phyloP scores from a whole-genome alignment of 1,284 basidiomycete species.

The Coniophora puteana region DNA sequence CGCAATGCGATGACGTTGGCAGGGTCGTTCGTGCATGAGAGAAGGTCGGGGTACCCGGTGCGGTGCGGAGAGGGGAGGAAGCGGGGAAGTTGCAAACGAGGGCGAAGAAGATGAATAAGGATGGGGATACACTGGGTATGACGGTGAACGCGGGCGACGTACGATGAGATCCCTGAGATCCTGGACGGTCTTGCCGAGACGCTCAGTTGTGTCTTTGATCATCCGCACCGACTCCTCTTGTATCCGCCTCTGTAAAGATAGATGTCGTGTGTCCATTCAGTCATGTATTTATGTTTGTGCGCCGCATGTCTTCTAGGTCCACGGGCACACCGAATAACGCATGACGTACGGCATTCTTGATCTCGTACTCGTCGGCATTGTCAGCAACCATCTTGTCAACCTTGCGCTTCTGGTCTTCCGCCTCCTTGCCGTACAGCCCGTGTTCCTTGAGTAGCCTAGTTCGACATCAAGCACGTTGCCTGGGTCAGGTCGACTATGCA shows the following conservation, averaged over 20 bases:
- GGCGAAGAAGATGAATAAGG: conserved; percentile 5
- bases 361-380: conserved; percentile 71
- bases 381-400: conserved; percentile 62
- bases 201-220: conserved; percentile 63
- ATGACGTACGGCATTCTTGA: conserved; percentile 72
- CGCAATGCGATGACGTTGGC: conserved; percentile 3
- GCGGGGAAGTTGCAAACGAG: conserved; percentile 11
- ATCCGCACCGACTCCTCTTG: conserved; percentile 80
- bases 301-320: no score
- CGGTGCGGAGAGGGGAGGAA: no score
- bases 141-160: conserved; percentile 32
- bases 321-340: conserved; percentile 2
- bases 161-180: conserved; percentile 72
- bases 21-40: no score
- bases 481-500: not conserved
- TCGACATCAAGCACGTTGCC: conserved; percentile 3
- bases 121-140: conserved; percentile 1
- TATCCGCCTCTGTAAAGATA: conserved; percentile 55
- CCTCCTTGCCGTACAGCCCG: conserved; percentile 66
- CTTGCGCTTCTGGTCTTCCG: conserved; percentile 52
- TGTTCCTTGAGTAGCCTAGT: conserved; percentile 74
- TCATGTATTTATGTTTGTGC: not conserved
- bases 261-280: not conserved
- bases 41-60: no score
- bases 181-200: conserved; percentile 57